phyloP scores from a whole-genome alignment of 2,329 filamentous ascomycete species.

The Teratosphaeria nubilosa region DNA sequence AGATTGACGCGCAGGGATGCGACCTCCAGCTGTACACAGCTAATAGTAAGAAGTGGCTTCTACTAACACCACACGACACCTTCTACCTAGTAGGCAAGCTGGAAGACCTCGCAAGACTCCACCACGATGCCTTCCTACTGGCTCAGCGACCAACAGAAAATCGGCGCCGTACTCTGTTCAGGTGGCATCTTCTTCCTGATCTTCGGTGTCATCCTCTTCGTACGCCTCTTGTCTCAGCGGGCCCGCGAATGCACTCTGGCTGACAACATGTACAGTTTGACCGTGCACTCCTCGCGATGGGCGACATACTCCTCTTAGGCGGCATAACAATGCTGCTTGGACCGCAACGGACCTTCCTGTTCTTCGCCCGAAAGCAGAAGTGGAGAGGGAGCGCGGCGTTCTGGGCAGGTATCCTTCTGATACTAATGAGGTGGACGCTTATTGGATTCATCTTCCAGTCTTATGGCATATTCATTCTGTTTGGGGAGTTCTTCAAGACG shows the following conservation, averaged over 20 bases:
- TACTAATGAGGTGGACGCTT: constrained; percentile 82
- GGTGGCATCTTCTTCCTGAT: constrained; percentile 92
- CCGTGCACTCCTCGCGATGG: constrained; percentile 95
- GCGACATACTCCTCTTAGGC: constrained; percentile 97
- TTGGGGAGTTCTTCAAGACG: constrained; percentile 92
- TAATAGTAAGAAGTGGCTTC: background rate
- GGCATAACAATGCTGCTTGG: constrained; percentile 95
- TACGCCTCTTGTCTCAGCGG: background rate
- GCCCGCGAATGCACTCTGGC: constrained; percentile 41
- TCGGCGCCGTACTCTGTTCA: constrained; percentile 95
- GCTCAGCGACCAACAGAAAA: constrained; percentile 92
- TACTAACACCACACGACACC: background rate
- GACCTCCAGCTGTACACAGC: background rate
- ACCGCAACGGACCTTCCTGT: constrained; percentile 76
- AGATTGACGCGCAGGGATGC: background rate
- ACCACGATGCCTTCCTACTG: constrained; percentile 77
- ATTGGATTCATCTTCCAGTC: constrained; percentile 83
- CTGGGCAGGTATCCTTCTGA: constrained; percentile 69
- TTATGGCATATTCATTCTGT: constrained; percentile 86
- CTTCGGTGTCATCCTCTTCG: constrained; percentile 69
- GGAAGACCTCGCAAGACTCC: background rate
- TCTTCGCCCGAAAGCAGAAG: constrained; percentile 92
- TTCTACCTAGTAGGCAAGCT: background rate
- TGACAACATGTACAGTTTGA: constrained; percentile 51
- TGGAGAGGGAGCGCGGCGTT: constrained; percentile 86